phyloP scores from a whole-genome alignment of 2,329 filamentous ascomycete species.

The Trichophaea hybrida region DNA sequence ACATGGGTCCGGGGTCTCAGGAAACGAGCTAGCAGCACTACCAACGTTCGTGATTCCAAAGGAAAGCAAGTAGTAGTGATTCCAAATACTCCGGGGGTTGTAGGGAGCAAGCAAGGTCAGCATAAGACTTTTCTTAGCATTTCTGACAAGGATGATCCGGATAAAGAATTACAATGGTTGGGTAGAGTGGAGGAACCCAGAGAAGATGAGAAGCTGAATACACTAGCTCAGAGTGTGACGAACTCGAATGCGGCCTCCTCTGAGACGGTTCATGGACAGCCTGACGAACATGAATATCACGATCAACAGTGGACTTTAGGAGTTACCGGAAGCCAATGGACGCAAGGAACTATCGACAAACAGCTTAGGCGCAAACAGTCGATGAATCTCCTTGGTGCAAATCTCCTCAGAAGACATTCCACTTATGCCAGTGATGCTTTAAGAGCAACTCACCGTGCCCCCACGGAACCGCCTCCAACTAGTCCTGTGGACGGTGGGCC shows the following conservation, averaged over 20 bases:
- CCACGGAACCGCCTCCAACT: conserved; percentile 1
- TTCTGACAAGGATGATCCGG: conserved; percentile 6
- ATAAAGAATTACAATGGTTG: conserved; percentile 22
- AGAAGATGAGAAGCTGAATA: conserved; percentile 16
- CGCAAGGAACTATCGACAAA: neutral
- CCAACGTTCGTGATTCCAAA: conserved; percentile 13
- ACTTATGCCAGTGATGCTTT: neutral
- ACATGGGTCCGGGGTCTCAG: conserved; percentile 41
- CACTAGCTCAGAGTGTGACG: conserved; percentile 11
- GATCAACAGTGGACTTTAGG: neutral
- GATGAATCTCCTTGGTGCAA: neutral
- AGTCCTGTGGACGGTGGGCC: neutral
- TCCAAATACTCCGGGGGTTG: neutral
- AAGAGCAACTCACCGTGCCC: neutral
- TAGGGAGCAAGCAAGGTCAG: conserved; percentile 8
- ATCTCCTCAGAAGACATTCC: neutral
- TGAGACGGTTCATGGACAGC: conserved; percentile 9
- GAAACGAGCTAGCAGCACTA: conserved; percentile 26
- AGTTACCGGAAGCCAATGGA: neutral
- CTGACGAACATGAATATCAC: neutral
- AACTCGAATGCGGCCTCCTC: conserved; percentile 15
- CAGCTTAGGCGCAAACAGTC: conserved; percentile 2
- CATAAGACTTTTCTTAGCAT: conserved; percentile 9
- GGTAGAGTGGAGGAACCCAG: conserved; percentile 12
- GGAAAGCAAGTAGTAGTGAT: conserved; percentile 16